A percentile compares a stretch with the other conserved stretches of the same genome.
phyloP scores from a whole-genome alignment of 257 asterid genomes.

The Scutellaria barbata region DNA sequence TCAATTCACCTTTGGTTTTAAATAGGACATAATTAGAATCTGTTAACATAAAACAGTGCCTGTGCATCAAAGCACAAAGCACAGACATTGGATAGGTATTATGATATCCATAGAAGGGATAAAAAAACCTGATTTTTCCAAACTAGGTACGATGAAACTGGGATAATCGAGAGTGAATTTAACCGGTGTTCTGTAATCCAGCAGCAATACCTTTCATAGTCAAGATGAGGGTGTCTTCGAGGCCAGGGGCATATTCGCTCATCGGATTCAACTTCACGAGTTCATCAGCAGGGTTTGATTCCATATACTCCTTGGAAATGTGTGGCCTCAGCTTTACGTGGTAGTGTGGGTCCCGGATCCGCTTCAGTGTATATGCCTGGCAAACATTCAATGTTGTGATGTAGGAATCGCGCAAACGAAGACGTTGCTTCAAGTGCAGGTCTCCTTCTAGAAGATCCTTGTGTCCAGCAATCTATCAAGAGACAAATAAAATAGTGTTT shows the following conservation, averaged over 20 bases:
- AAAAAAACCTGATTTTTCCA: too few relatives aligned
- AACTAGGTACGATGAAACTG: neutral
- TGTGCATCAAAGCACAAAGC: too few relatives aligned
- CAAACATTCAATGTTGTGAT: conserved; percentile 61
- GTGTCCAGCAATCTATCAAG: conserved; percentile 64
- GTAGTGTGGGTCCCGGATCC: conserved; percentile 63
- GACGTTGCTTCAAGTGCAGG: conserved; percentile 63
- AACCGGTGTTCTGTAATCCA: conserved; percentile 65
- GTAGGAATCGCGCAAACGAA: conserved; percentile 57
- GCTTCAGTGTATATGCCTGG: conserved; percentile 67
- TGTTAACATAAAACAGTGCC: too few relatives aligned
- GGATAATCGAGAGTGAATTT: neutral
- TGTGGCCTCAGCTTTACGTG: conserved; percentile 62
- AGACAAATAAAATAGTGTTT: neutral
- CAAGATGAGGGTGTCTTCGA: conserved; percentile 71
- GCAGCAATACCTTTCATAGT: conserved; percentile 84
- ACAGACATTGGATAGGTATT: too few relatives aligned
- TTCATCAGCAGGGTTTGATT: conserved; percentile 55
- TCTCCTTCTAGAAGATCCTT: conserved; percentile 66
- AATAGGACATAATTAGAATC: too few relatives aligned
- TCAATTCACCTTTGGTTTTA: too few relatives aligned
- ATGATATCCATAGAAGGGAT: too few relatives aligned
- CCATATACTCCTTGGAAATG: conserved; percentile 50
- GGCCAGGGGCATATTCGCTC: conserved; percentile 69
- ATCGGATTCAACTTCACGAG: conserved; percentile 63